These are phyloP conservation scores for Yarrowia yakushimensis DNA, from an alignment of 805 yeast genomes.

Conservation along the genomic window DNA sequence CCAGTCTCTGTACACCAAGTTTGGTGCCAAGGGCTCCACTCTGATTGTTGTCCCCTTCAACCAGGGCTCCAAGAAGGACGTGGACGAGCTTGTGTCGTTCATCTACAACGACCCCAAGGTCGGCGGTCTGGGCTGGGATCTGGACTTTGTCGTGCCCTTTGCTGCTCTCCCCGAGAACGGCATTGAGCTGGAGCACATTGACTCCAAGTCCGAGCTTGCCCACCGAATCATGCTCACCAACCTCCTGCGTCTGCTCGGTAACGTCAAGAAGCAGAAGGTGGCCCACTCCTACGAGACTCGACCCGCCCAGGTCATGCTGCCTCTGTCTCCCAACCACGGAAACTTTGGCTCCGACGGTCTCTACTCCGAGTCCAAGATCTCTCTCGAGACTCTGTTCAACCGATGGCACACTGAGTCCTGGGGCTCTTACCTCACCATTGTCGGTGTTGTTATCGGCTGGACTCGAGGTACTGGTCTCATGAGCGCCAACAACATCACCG, in stretches of 20 bases:
- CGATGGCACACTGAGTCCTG: slow-evolving; percentile 99
- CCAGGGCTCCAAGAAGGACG: slow-evolving; percentile 96
- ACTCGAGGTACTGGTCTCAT: slow-evolving; percentile 99
- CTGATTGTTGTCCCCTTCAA: slow-evolving; percentile 97
- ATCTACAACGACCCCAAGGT: slow-evolving; percentile 78
- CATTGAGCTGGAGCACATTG: slow-evolving; percentile 87
- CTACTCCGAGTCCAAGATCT: slow-evolving; percentile 95
- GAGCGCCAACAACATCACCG: slow-evolving; percentile 95
- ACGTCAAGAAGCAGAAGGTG: slow-evolving; percentile 78
- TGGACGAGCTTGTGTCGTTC: slow-evolving; percentile 75
- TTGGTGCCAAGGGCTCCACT: slow-evolving; percentile 88
- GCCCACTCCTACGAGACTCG: slow-evolving; percentile 79
- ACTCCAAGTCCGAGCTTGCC: slow-evolving; percentile 94
- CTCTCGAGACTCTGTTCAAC: slow-evolving; percentile 93
- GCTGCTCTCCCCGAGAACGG: slow-evolving; percentile 99
- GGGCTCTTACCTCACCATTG: slow-evolving; percentile 87
- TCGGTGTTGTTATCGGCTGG: slow-evolving; percentile 99
- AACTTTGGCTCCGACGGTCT: slow-evolving; percentile 98
- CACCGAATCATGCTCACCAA: slow-evolving; percentile 98
- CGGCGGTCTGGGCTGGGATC: slow-evolving; percentile 96
- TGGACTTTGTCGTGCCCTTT: slow-evolving; percentile 93
- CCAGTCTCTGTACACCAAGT: slow-evolving; percentile 87
- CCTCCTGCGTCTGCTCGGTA: slow-evolving; percentile 86
- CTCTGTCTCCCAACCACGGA: slow-evolving; percentile 98
- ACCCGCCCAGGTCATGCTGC: slow-evolving; percentile 96